These are phyloP conservation scores for Amesomyces nigricolor DNA, from an alignment of 2,329 filamentous ascomycete genomes.

Conservation along the genomic window DNA sequence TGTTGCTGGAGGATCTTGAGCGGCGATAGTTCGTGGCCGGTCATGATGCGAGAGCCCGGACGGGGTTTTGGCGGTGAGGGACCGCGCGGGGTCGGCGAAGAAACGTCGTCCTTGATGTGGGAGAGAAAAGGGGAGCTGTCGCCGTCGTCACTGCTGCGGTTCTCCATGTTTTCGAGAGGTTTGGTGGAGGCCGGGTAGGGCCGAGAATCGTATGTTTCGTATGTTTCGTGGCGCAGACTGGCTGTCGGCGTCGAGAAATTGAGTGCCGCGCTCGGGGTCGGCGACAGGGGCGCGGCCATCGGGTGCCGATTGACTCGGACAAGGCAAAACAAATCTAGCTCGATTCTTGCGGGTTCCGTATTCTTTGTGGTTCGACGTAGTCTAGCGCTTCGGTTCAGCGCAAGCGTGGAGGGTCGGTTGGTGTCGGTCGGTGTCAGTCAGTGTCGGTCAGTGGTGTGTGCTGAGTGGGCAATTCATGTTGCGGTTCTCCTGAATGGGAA, in stretches of 20 bases:
- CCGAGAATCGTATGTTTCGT: conserved; percentile 36
- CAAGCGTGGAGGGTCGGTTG: too few species aligned
- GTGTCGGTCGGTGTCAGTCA: not conserved
- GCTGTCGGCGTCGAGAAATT: conserved; percentile 34
- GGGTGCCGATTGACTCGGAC: not conserved
- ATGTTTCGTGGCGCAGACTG: conserved; percentile 30
- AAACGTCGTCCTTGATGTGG: conserved; percentile 31
- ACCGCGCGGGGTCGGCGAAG: conserved; percentile 42
- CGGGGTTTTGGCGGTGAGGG: conserved; percentile 42
- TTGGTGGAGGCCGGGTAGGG: conserved; percentile 23
- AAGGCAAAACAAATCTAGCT: not conserved
- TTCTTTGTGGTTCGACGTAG: not conserved
- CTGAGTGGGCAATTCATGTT: not conserved
- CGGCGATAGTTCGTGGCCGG: conserved; percentile 52
- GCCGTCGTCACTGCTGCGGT: conserved; percentile 26
- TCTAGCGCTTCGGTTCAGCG: not conserved
- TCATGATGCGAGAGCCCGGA: conserved; percentile 49
- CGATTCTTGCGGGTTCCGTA: conserved; percentile 3
- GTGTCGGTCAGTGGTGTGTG: conserved; percentile 2
- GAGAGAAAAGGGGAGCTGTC: conserved; percentile 31
- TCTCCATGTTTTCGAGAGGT: conserved; percentile 22
- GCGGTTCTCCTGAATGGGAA: conserved; percentile 15
- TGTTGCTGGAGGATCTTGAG: conserved; percentile 47
- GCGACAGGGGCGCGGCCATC: conserved; percentile 40
- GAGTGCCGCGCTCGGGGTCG: conserved; percentile 34